phyloP scores from a whole-genome alignment of 2,329 filamentous ascomycete species.

The Talaromyces rugulosus region DNA sequence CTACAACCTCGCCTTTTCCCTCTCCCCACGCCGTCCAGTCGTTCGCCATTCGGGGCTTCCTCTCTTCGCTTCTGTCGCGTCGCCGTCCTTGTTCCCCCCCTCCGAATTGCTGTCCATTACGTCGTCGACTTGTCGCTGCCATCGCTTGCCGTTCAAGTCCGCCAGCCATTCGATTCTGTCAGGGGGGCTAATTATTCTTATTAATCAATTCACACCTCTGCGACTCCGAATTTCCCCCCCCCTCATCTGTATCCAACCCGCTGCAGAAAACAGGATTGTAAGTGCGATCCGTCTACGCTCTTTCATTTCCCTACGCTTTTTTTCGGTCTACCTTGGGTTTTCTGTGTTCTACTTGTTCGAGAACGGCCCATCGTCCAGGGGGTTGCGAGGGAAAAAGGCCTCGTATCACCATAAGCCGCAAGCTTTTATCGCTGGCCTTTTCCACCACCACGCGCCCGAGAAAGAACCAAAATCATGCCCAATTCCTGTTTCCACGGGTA shows the following conservation, averaged over 20 bases:
- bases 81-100: not conserved
- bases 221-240: not conserved
- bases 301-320: not conserved
- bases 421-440: not conserved
- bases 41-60: not conserved
- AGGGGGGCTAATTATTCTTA: not conserved
- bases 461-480: not conserved
- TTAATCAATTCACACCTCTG: conserved; percentile 3
- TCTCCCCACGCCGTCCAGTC: not conserved
- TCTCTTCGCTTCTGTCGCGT: not conserved
- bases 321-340: not conserved
- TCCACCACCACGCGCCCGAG: not conserved
- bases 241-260: not conserved
- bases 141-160: not conserved
- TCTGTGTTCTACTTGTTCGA: not conserved
- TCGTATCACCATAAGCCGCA: not conserved
- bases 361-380: not conserved
- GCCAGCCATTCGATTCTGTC: not conserved
- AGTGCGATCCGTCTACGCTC: not conserved
- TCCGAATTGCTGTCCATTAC: not conserved
- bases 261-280: conserved; percentile 10
- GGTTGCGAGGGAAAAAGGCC: not conserved
- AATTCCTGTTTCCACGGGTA: not conserved
- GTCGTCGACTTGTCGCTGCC: not conserved
- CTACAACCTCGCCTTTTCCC: not conserved